Base-by-base conservation (phyloP, 768 basidiomycete species). In the Lactarius sanguifluus region DNA sequence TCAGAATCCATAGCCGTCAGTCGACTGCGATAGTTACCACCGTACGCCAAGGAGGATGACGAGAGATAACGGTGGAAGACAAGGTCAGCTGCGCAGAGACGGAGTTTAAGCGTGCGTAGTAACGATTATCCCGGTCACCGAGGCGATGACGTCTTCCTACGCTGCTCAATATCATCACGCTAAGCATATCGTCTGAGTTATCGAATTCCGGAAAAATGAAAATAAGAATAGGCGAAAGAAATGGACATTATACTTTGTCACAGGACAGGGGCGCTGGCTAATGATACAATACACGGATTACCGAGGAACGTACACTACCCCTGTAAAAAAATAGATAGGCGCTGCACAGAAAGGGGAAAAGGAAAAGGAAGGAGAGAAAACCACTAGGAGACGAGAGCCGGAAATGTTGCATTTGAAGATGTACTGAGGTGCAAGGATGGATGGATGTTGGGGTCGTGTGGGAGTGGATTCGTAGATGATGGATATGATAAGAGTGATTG, bases 251-350 rank as follows among this genome's bases (percentile, higher is more conserved):
- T 67, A 47, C 66, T 59, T 54, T 63, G 66, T 67, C 62, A 64
- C 66, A 67, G 15, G 66, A 59, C 66, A 59, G 30, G 9, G 34
- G 56, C 56, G 54, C 62, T 64, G 57, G 62, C 58, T 64, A 67
- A 30, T 67, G 57, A 67, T 67, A 67, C 66, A 67, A 67, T 67
- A 67, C 66, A 67, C 15, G 43, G 52, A 67, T 67, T 67, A 67
- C 62, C 62, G 54, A 56, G 50, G 58, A 55, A 58, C 66, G 62
- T 67, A 67, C 66, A 64, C 23, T 67, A 67, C 66, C 63, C 61
- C 62, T 36, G 56, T 47, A 62, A 36, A 56, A 23, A 45, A 67
- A 67, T 67, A 67, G 66, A 67, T 67, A 67, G 62, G 58, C 62
- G 41, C 66, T 67, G 57, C 28, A 47, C 50, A 16, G 59, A 55